Percentiles rank a stretch among this genome's conserved stretches.
Conservation (phyloP, 2,329 filamentous ascomycete genomes). For the Epichloe typhina region DNA sequence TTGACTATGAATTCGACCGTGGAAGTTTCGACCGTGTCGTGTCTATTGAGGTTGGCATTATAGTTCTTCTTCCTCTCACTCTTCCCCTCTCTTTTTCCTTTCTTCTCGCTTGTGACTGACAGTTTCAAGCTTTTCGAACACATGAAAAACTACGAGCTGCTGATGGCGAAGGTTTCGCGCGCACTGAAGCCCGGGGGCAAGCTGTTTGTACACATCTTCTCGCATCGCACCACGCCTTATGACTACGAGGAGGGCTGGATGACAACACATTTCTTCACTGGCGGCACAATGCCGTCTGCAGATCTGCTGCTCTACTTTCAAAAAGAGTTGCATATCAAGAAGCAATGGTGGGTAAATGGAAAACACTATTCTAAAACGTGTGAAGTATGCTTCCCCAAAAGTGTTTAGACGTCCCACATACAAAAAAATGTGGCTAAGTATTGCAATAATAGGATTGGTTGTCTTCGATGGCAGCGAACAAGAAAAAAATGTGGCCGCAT, state of each 20-base stretch:
- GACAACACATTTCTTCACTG: conserved; percentile 61
- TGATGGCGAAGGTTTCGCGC: conserved; percentile 48
- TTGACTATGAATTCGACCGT: conserved; percentile 49
- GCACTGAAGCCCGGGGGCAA: conserved; percentile 50
- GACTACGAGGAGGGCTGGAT: conserved; percentile 64
- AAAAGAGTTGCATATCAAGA: conserved; percentile 41
- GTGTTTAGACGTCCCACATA: too few relatives aligned
- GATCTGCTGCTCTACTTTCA: conserved; percentile 58
- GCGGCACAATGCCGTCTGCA: conserved; percentile 57
- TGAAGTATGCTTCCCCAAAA: conserved; percentile 33
- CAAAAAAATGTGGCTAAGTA: neutral
- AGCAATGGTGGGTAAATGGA: conserved; percentile 61
- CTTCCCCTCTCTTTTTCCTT: too few relatives aligned
- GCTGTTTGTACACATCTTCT: conserved; percentile 57
- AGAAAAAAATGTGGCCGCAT: conserved; percentile 49
- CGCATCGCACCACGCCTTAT: conserved; percentile 51
- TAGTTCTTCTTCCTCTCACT: neutral
- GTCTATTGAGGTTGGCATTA: conserved; percentile 39
- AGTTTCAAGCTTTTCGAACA: conserved; percentile 51
- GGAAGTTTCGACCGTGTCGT: conserved; percentile 50
- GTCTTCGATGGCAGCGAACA: conserved; percentile 43
- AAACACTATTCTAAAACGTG: conserved; percentile 57
- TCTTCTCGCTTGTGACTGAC: neutral
- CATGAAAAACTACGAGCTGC: conserved; percentile 61
- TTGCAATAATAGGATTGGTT: conserved; percentile 41